Base-by-base conservation (phyloP, 257 asterid genomes). In the Anisodus acutangulus region DNA sequence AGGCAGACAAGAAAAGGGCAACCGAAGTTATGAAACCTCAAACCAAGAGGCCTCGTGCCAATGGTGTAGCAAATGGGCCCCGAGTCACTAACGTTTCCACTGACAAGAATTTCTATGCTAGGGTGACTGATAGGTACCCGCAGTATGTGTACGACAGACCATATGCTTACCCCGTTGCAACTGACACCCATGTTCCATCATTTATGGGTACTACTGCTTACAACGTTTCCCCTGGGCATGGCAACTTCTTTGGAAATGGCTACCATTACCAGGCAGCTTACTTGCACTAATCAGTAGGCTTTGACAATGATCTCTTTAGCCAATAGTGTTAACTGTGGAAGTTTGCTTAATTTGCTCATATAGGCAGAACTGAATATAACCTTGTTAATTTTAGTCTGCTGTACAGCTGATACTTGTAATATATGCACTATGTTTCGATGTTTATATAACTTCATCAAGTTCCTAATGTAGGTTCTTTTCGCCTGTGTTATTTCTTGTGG, bases 21-120 rank as follows among this genome's bases (percentile, higher is more conserved):
- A 93, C 98, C 53, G 99, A 95, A 89, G 95, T 95, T 47, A 91
- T 96, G 16, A 95, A 95, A 80, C 99, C 99, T 79, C 99, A 93
- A 88, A 83, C 98, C 86, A 95, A 95, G 84, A 88, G 99, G 70
- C 98, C 99, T 79, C 97, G 98, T 17, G 98, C 98, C 58, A 94
- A 87, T 66, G 92, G 90, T 39, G 91, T 64, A 70, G 91, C 93
- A 58, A 91, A 90, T 67, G 93, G 92, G 83, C 92, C 97, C 9
- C 90, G 94, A 82, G 90, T 80, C 74, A 79, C 91, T 55, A 92
- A 89, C 12, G 86, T 80, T 81, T 83, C 92, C 78, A 54, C 87
- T 62, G 97, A 95, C 87, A 94, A 93, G 93, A 92, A 85, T 94
- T 51, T 51, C 19, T 78, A 78, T 43, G 84, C 83, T 78, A 89